phyloP scores from a whole-genome alignment of 2,329 filamentous ascomycete genomes.

The Alternaria sp. region DNA sequence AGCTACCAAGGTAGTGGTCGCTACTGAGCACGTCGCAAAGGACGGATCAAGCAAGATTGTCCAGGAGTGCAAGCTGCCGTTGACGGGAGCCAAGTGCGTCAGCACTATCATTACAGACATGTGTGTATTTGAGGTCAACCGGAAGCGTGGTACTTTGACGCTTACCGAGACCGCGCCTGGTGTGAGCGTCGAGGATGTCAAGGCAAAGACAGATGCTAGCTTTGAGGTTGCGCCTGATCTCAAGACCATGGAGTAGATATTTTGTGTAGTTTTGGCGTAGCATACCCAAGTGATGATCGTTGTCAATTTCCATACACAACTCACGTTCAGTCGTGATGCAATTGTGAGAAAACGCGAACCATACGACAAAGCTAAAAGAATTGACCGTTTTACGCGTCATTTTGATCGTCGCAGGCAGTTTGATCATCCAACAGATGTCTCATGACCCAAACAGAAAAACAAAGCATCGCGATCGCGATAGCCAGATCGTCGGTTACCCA shows the following conservation, averaged over 20 bases:
- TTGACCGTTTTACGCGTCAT: background rate
- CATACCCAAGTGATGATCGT: background rate
- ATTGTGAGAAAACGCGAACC: background rate
- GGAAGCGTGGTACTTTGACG: slow-evolving; percentile 68
- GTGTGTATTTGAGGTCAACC: slow-evolving; percentile 68
- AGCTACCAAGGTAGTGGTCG: slow-evolving; percentile 85
- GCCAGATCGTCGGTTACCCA: background rate
- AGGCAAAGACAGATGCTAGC: slow-evolving; percentile 82
- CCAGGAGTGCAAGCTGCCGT: slow-evolving; percentile 61
- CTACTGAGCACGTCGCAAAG: slow-evolving; percentile 94
- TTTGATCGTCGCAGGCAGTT: background rate
- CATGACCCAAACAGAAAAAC: background rate
- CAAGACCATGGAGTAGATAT: slow-evolving; percentile 69
- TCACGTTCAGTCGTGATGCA: background rate
- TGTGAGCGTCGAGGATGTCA: slow-evolving; percentile 85
- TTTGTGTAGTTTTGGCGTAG: background rate
- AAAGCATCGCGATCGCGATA: background rate
- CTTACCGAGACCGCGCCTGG: slow-evolving; percentile 84
- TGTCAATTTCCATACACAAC: background rate
- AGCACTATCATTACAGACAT: slow-evolving; percentile 50
- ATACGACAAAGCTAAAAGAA: too few relatives aligned
- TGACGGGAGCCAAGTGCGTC: slow-evolving; percentile 47
- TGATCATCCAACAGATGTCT: background rate
- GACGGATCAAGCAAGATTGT: slow-evolving; percentile 91
- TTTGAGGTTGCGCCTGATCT: slow-evolving; percentile 79